Evolutionary conservation across 805 yeast species (phyloP).

Genomic region (Candida montana): DNA sequence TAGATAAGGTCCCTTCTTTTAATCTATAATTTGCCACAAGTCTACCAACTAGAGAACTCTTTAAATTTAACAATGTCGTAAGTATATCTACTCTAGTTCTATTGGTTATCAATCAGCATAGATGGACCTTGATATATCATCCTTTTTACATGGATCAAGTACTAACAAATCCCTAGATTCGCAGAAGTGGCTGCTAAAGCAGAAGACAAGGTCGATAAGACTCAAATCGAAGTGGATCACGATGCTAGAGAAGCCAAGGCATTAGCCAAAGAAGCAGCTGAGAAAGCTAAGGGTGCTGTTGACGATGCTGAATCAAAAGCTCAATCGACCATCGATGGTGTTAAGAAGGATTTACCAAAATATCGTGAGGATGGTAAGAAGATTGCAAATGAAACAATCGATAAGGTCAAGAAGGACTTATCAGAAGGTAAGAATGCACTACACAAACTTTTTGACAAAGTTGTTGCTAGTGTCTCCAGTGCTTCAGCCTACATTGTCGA

Average conservation of each 20-base stretch:
- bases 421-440: constrained; percentile 22
- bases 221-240: constrained; percentile 9
- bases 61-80: constrained; percentile 1
- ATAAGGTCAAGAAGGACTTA: constrained; percentile 29
- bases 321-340: constrained; percentile 23
- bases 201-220: constrained; percentile 6
- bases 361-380: constrained; percentile 26
- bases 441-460: constrained; percentile 16
- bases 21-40: background rate
- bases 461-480: constrained; percentile 11
- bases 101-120: too few relatives aligned
- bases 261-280: constrained; percentile 11
- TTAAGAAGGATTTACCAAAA: constrained; percentile 24
- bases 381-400: constrained; percentile 31
- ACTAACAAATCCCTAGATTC: constrained; percentile 8
- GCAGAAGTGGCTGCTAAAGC: constrained; percentile 14
- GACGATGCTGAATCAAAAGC: constrained; percentile 15
- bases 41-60: background rate
- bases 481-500: constrained; percentile 19
- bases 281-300: constrained; percentile 17
- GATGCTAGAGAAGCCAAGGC: constrained; percentile 16
- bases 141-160: background rate
- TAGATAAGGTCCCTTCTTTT: background rate
- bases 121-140: too few relatives aligned
- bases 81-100: background rate